These are phyloP conservation scores for Sclerotinia minor DNA, from an alignment of 2,329 filamentous ascomycete genomes.

Conservation along the genomic window DNA sequence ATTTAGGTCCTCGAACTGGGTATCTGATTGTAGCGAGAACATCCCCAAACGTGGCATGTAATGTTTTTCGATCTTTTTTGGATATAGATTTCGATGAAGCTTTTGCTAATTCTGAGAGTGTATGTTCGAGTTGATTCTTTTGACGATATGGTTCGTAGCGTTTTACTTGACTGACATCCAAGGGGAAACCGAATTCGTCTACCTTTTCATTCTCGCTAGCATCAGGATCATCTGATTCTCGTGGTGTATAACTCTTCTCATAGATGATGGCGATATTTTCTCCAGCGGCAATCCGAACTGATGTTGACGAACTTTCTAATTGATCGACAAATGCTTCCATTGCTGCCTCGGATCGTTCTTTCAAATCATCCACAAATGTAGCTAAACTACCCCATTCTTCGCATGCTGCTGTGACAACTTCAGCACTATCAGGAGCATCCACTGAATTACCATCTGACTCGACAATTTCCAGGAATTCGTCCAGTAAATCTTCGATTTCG, in stretches of 20 bases:
- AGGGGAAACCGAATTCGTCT: slow-evolving; percentile 41
- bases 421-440: slow-evolving; percentile 60
- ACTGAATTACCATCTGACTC: slow-evolving; percentile 66
- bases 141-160: slow-evolving; percentile 68
- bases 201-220: slow-evolving; percentile 44
- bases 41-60: slow-evolving; percentile 67
- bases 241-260: slow-evolving; percentile 57
- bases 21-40: slow-evolving; percentile 67
- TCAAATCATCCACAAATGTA: slow-evolving; percentile 64
- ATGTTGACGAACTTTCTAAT: slow-evolving; percentile 60
- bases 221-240: slow-evolving; percentile 49
- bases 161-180: slow-evolving; percentile 53
- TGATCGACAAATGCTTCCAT: slow-evolving; percentile 71
- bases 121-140: slow-evolving; percentile 59
- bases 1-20: slow-evolving; percentile 64
- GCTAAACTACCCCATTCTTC: slow-evolving; percentile 70
- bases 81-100: slow-evolving; percentile 61
- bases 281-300: slow-evolving; percentile 68
- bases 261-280: slow-evolving; percentile 72
- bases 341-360: slow-evolving; percentile 62
- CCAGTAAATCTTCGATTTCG: slow-evolving; percentile 64
- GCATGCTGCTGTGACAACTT: slow-evolving; percentile 63
- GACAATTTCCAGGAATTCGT: slow-evolving; percentile 65
- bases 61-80: slow-evolving; percentile 64
- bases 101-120: slow-evolving; percentile 59